Evolutionary conservation across 495 filamentous ascomycete species (phyloP).

Genomic region (Xylaria longipes): DNA sequence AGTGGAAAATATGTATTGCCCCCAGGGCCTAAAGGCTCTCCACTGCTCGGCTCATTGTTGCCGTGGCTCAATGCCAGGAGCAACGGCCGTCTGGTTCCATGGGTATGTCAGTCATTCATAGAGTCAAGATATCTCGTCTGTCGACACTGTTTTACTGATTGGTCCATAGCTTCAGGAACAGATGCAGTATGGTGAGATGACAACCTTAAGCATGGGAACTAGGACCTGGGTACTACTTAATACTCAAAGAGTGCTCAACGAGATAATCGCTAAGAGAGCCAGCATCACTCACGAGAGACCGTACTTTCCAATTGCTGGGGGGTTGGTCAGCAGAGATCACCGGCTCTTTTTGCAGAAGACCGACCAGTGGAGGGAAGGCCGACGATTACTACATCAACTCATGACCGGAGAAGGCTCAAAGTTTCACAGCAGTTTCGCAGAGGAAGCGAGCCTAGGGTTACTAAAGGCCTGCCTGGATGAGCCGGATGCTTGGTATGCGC

Average conservation of each 20-base stretch:
- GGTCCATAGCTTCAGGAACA: conserved; percentile 4
- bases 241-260: conserved; percentile 40
- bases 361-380: conserved; percentile 40
- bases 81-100: background rate
- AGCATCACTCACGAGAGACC: conserved; percentile 44
- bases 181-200: conserved; percentile 44
- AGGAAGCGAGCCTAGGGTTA: conserved; percentile 43
- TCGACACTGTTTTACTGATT: background rate
- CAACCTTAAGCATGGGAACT: conserved; percentile 44
- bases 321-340: conserved; percentile 41
- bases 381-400: conserved; percentile 46
- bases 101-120: conserved; percentile 13
- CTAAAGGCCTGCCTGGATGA: conserved; percentile 41
- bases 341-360: conserved; percentile 42
- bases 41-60: conserved; percentile 36
- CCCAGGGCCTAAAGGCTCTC: conserved; percentile 34
- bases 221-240: conserved; percentile 50
- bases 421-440: conserved; percentile 39
- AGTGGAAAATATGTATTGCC: conserved; percentile 35
- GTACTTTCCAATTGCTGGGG: conserved; percentile 44
- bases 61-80: conserved; percentile 21
- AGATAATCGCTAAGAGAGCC: conserved; percentile 45
- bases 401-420: conserved; percentile 40
- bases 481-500: conserved; percentile 41
- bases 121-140: background rate